phyloP scores from a whole-genome alignment of 305 asterid species.

The Stenogyne calaminthoides region DNA sequence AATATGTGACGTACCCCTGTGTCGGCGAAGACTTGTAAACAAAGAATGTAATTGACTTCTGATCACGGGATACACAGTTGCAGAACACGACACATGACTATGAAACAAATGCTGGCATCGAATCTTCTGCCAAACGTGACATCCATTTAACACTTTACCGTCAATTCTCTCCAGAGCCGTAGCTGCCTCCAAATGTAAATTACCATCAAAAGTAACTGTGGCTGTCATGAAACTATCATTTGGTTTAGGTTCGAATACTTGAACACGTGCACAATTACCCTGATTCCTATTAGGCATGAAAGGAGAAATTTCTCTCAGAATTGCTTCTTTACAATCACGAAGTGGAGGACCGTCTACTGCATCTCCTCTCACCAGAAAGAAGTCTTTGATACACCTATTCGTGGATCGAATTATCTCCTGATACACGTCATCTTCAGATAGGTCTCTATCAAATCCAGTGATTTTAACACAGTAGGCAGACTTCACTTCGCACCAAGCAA shows the following conservation, averaged over 20 bases:
- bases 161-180: slow-evolving; percentile 74
- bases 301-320: not conserved
- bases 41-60: slow-evolving; percentile 48
- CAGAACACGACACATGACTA: slow-evolving; percentile 80
- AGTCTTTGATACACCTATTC: not conserved
- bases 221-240: slow-evolving; percentile 64
- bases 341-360: not conserved
- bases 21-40: slow-evolving; percentile 48
- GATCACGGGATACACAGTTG: slow-evolving; percentile 67
- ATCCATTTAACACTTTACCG: slow-evolving; percentile 78
- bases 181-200: slow-evolving; percentile 88
- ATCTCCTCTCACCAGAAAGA: not conserved
- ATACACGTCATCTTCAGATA: not conserved
- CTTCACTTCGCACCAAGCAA: not conserved
- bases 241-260: slow-evolving; percentile 64
- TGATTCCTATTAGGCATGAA: slow-evolving; percentile 42
- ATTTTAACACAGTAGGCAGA: not conserved
- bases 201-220: slow-evolving; percentile 67
- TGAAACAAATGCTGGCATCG: slow-evolving; percentile 67
- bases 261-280: slow-evolving; percentile 57
- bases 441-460: not conserved
- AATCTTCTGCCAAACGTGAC: slow-evolving; percentile 82
- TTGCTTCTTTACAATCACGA: not conserved
- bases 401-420: not conserved
- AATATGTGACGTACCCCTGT: slow-evolving; percentile 44